Base-by-base conservation (phyloP, 352 stramenopile species). In the Pythium sukuiense region DNA sequence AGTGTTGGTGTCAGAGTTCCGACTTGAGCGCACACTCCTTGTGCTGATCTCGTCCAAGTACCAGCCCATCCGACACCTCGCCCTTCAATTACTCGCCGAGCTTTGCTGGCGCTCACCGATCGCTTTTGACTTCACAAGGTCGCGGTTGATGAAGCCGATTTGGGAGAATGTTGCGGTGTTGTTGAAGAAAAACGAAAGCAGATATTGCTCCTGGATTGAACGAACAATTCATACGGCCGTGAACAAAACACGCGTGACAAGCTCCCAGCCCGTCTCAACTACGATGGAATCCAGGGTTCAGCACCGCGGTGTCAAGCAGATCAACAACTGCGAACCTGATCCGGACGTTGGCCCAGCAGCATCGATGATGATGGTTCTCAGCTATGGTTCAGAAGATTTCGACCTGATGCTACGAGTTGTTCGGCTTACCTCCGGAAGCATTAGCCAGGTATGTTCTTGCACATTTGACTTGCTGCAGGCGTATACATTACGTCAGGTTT, bases 151-250 rank as follows among this genome's bases (percentile, higher is more conserved):
- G 6, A 68, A 63, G 14, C 37, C 37, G 3, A 50, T 74, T 12
- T 71, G 69, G 69, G 55, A 65, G 48, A 71, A 70, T 30, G 37
- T 46, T 29, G 57, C 53, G 7, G 33, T n/a, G 37, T 26, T 55
- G 12, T 20, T 62, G 16, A 50, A 60, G 39, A 59, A 48, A 20
- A 27, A 43, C 29, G 35, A 49, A 29, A 26, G 35, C 6, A 27
- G 39, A 5, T 70, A 29, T 32, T 70, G 63, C 50, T 65, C 55
- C 3, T 70, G 63, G 63, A 61, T 65, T 24, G 63, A 70, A 30
- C 24, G 63, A 20, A 50, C 29, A 14, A n/a, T 68, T 16, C 29
- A 52, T 14, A 37, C 41, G 27, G 53, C 54, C 3, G n/a, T 62
- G 1, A 54, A 29, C 1, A 61, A 30, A 57, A 30, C 46, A 16